Base-by-base conservation (phyloP, 73 alveolate species). In the Paramecium sonneborni region DNA sequence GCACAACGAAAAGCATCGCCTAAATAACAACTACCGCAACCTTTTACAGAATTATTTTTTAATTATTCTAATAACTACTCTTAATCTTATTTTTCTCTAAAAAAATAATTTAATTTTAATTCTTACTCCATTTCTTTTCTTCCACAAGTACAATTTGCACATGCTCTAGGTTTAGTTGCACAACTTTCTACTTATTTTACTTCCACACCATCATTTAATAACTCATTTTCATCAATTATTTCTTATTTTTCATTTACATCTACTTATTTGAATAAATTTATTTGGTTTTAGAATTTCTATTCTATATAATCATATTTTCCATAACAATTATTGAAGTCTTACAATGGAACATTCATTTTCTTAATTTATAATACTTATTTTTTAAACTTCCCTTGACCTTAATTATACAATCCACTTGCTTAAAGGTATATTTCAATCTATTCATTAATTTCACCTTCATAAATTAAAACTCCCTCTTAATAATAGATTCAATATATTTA, bases 1-100 rank as follows among this genome's bases (percentile, higher is more conserved):
- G 97, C 99, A 88, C 99, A 96, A 91, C 99, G 88, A 92, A 96
- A 96, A n/a, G 99, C 99, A 88, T 96, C 99, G 30, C 99, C 99
- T 15, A 96, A 88, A 85, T 95, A 95, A 88, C 99, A 96, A 85
- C 92, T 96, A 38, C 99, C 99, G 82, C 99, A 96, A 35, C 97
- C 93, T 74, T 91, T 44, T 12, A 96, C 94, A 70, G 70, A 76
- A n/a, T 95, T 97, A 10, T 58, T 82, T 56, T 96, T 96, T 41
- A 95, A 92, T 44, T 95, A 95, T 69, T 96, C 87, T 35, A 91
- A 6, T 38, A 86, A 55, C 30, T 92, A 72, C 68, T 57, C 93
- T 84, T 93, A 26, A 89, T 68, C 72, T 92, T 72, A 15, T 93
- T 95, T 20, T 93, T 96, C 55, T 90, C 96, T 35, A 93, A 46